Evolutionary conservation across 371 early-diverging fungal genomes (phyloP), one percentile per base, ranked within the genome.

Genomic region (Apophysomyces trapeziformis): DNA sequence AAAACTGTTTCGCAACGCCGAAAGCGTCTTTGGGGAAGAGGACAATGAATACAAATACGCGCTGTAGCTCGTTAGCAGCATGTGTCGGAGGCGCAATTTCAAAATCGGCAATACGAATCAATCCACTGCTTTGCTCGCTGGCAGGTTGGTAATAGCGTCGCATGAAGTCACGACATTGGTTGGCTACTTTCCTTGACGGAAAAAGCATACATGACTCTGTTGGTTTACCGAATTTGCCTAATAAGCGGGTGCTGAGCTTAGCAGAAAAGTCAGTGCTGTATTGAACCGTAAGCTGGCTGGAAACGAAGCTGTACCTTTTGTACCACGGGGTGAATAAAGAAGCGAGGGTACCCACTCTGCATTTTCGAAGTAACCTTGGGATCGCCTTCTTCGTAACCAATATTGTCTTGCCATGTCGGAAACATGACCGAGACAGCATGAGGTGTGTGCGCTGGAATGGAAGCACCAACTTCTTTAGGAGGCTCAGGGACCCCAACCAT

Each of bases 391-490:
- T 98, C 98, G 67, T 98, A 98, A 58, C 87, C 89, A 56, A 98
- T 84, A 70, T 95, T 96, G 79, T 92, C 94, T 37, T 83, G 75
- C 95, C 97, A 98, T 7, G 77, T 92, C 5, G 97, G 97, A n/a
- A 98, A 82, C 41, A 89, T 89, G 39, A 97, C 98, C 16, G 97
- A 96, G 8, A 96, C 92, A 44, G 96, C 97, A 72, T 93, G 93
- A 39, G 86, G 88, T 2, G 91, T 88, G 68, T 90, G 86, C 0
- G 90, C 88, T 36, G 93, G 93, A 58, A 92, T 87, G 58, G 90
- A 69, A 47, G 82, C 73, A 44, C 92, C 92, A 9, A 91, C 76
- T 32, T 70, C 58, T 1, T 67, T 75, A n/a, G 83, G 81, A n/a
- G 76, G 76, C 57, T 75, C 78, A 35, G 77, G 73, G 36, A 76